Base-by-base conservation (phyloP, 768 basidiomycete species). In the Mycena rosella region DNA sequence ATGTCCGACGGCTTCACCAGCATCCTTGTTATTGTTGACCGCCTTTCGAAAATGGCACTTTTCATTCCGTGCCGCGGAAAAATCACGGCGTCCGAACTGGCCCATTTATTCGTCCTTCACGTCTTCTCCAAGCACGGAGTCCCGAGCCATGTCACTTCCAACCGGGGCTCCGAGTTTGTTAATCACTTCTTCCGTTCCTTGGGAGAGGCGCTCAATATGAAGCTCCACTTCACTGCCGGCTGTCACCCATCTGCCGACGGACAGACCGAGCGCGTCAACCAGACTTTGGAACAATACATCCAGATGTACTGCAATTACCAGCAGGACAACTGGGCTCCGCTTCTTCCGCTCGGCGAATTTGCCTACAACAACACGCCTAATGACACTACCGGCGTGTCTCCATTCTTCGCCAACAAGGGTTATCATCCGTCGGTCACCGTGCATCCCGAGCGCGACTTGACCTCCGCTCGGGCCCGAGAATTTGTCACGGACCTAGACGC, bases 21-120 rank as follows among this genome's bases (percentile, higher is more conserved):
- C 40, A 61, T 61, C 34, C 27, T 58, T 7, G 71, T 77, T 0
- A 42, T 72, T 15, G 26, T 62, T 26, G 56, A 71, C 26, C 55
- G 40, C 5, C 0, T 40, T 15, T 52, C 59, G 9, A 68, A 65
- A 44, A 65, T 68, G 48, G 68, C 55, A 7, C 64, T 67, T 15
- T 68, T 71, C 44, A 69, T 69, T 62, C 54, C 69, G 10, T 67
- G 63, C 47, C 27, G 58, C 24, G 42, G 54, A 27, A 56, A 65
- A 26, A 68, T 62, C 18, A 68, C 65, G 24, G 66, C 67, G 13
- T 56, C 60, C 8, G 52, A 69, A 36, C 60, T 66, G 20, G 65
- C 66, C n/a, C 29, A 32, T n/a, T 66, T 67, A 8, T 68, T 72
- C 64, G 32, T 72, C 36, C 42, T 59, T 61, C 68, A 62, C 20